Conservation (phyloP, 169 alveolate species). For the Eimeria acervulina region DNA sequence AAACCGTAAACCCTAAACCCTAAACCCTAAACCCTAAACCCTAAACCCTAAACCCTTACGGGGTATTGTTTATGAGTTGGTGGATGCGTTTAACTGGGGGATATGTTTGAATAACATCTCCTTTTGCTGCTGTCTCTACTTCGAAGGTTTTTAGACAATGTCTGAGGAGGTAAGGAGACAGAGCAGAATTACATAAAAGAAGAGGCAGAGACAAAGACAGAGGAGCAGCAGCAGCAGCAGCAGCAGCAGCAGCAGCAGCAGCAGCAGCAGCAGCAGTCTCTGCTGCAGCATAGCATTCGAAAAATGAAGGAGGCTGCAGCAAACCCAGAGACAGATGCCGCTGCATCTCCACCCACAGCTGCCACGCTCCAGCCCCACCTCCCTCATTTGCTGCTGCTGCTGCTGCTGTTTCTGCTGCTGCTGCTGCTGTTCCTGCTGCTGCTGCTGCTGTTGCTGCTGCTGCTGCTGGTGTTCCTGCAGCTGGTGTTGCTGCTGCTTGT, state of each 20-base stretch:
- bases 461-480: neutral
- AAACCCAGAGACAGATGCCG: neutral
- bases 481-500: neutral
- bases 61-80: neutral
- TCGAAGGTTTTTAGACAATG: no score
- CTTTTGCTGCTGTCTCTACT: no score
- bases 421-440: neutral
- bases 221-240: no score
- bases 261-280: no score
- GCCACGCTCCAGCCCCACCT: neutral
- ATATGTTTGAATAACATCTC: no score
- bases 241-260: no score
- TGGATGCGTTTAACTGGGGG: neutral
- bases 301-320: neutral
- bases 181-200: no score
- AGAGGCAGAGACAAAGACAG: no score
- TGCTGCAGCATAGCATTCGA: neutral
- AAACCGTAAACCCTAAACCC: no score
- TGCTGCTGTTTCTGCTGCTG: slow-evolving; percentile 7
- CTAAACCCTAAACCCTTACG: neutral
- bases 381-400: slow-evolving; percentile 1
- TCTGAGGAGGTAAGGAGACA: no score
- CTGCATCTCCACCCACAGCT: slow-evolving; percentile 12
- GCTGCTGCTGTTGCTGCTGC: neutral
- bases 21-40: no score